Conservation (phyloP, 176 grass and related monocot genomes). For the Musa acuminata region DNA sequence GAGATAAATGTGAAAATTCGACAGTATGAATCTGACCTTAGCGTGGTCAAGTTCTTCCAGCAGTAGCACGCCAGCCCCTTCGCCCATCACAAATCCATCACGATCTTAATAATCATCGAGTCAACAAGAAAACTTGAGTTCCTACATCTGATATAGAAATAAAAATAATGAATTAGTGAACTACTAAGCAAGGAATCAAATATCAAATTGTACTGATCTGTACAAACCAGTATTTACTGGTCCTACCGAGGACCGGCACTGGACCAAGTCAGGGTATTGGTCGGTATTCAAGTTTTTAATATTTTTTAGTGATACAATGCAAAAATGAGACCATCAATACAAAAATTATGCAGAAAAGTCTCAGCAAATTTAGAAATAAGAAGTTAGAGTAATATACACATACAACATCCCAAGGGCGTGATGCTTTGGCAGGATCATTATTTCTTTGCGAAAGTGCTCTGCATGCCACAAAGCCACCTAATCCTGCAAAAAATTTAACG, state of each 20-base stretch:
- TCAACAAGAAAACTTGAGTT: constrained; percentile 1
- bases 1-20: constrained; percentile 7
- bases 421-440: constrained; percentile 86
- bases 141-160: neutral
- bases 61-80: constrained; percentile 90
- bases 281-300: too few relatives aligned
- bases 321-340: too few relatives aligned
- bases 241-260: too few relatives aligned
- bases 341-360: too few relatives aligned
- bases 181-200: too few relatives aligned
- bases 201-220: too few relatives aligned
- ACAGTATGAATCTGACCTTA: constrained; percentile 44
- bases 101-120: constrained; percentile 39
- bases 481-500: constrained; percentile 35
- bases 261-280: too few relatives aligned
- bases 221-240: too few relatives aligned
- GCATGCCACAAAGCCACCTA: constrained; percentile 98
- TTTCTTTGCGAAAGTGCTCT: constrained; percentile 98
- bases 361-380: neutral
- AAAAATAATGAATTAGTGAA: neutral
- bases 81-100: constrained; percentile 99
- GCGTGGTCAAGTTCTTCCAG: constrained; percentile 98
- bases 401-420: constrained; percentile 91
- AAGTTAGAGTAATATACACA: constrained; percentile 13
- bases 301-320: too few relatives aligned